These are phyloP conservation scores for Schizochytrium sp. DNA, from an alignment of 108 stramenopile species.

Conservation along the genomic window DNA sequence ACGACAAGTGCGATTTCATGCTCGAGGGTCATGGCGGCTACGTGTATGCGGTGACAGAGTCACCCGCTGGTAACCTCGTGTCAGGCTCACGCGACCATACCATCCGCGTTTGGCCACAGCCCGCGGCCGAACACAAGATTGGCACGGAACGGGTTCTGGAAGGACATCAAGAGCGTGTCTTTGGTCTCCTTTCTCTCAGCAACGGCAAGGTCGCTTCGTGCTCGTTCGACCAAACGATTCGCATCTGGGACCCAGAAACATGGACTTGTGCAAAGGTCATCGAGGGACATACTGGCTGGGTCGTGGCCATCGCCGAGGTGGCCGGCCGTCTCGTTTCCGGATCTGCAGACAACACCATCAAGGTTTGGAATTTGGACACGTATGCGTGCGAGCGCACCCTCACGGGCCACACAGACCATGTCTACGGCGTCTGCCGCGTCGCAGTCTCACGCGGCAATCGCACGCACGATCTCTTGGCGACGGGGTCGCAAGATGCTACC, in stretches of 20 bases:
- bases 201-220: conserved; percentile 6
- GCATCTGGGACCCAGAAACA: background rate
- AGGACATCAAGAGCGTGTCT: background rate
- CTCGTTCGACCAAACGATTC: background rate
- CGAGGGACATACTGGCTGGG: background rate
- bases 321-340: background rate
- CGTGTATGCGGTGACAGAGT: conserved; percentile 2
- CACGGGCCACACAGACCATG: background rate
- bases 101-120: background rate
- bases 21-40: background rate
- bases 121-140: background rate
- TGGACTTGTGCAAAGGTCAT: background rate
- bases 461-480: background rate
- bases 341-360: background rate
- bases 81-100: background rate
- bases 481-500: background rate
- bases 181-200: background rate
- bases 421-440: background rate
- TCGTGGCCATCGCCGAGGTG: background rate
- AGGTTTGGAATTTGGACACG: background rate
- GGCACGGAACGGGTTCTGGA: background rate
- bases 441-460: background rate
- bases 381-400: background rate
- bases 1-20: background rate
- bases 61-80: background rate